These are phyloP conservation scores for Vitis hybrid DNA, from an alignment of 177 flowering plant genomes.

Conservation along the genomic window DNA sequence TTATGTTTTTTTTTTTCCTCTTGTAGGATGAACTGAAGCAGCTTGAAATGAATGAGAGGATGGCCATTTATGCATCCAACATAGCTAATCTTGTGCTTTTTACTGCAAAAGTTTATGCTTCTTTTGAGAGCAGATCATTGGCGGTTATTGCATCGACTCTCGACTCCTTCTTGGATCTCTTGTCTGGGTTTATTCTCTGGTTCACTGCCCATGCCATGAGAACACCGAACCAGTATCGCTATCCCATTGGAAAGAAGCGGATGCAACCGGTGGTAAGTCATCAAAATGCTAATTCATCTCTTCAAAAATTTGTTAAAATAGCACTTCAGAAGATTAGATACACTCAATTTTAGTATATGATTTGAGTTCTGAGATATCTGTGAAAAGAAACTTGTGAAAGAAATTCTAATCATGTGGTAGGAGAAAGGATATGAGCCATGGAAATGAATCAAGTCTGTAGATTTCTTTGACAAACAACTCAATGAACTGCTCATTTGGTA, in stretches of 20 bases:
- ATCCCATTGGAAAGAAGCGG: conserved; percentile 81
- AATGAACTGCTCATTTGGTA: too few species aligned
- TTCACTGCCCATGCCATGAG: conserved; percentile 83
- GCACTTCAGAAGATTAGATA: too few species aligned
- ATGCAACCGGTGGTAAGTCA: conserved; percentile 89
- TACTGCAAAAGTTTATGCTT: conserved; percentile 76
- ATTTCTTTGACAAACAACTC: too few species aligned
- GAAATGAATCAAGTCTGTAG: too few species aligned
- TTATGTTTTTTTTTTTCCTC: not conserved
- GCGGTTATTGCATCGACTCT: conserved; percentile 91
- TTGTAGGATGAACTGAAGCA: conserved; percentile 66
- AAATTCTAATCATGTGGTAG: too few species aligned
- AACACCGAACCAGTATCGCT: conserved; percentile 67
- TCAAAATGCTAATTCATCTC: not conserved
- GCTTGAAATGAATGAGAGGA: conserved; percentile 63
- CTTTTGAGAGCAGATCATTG: conserved; percentile 74
- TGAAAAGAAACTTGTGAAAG: too few species aligned
- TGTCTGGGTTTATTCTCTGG: conserved; percentile 91
- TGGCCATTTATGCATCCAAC: conserved; percentile 66
- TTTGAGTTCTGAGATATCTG: too few species aligned
- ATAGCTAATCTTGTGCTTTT: conserved; percentile 69
- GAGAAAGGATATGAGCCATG: too few species aligned
- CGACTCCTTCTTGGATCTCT: conserved; percentile 80
- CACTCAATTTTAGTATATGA: too few species aligned
- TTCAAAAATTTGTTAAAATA: too few species aligned